These are phyloP conservation scores for Grosmannia clavigera DNA, from an alignment of 2,329 filamentous ascomycete genomes.

Conservation along the genomic window DNA sequence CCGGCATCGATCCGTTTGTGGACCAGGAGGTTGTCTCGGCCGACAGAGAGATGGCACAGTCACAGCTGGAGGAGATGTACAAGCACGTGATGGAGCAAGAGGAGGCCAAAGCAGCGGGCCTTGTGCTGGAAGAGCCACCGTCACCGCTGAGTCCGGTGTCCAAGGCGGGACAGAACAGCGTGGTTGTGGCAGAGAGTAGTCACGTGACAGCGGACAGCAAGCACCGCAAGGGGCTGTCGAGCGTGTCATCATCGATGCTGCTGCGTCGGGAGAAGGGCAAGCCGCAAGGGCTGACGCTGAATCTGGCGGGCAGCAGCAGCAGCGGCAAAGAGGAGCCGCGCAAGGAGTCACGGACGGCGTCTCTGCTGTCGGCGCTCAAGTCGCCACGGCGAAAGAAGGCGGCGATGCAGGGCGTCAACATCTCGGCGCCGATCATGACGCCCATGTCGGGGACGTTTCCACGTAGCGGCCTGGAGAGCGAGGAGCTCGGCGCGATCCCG, in stretches of 20 bases:
- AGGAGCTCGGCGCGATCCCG: slow-evolving; percentile 45
- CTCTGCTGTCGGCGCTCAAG: slow-evolving; percentile 47
- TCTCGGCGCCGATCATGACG: slow-evolving; percentile 55
- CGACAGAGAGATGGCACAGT: slow-evolving; percentile 62
- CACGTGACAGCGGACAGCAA: not conserved
- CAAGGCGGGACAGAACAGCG: not conserved
- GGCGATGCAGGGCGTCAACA: slow-evolving; percentile 37
- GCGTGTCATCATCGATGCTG: slow-evolving; percentile 20
- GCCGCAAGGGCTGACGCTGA: slow-evolving; percentile 29
- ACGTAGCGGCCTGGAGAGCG: slow-evolving; percentile 28
- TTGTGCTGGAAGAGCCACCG: slow-evolving; percentile 32
- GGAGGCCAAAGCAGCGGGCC: slow-evolving; percentile 46
- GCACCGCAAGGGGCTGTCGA: slow-evolving; percentile 11
- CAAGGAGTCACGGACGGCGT: slow-evolving; percentile 43
- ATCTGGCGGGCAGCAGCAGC: slow-evolving; percentile 22
- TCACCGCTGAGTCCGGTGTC: slow-evolving; percentile 17
- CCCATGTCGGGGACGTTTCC: slow-evolving; percentile 49
- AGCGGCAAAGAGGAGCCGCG: slow-evolving; percentile 26
- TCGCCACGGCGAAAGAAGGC: slow-evolving; percentile 45
- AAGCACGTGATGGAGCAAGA: slow-evolving; percentile 88
- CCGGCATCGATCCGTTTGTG: slow-evolving; percentile 57
- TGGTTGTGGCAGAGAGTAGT: no score
- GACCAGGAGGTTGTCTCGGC: slow-evolving; percentile 64
- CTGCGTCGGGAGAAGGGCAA: slow-evolving; percentile 29
- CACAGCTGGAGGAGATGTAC: slow-evolving; percentile 83